These are phyloP conservation scores for Thalassiosira sp. DNA, from an alignment of 352 stramenopile species.

Conservation along the genomic window DNA sequence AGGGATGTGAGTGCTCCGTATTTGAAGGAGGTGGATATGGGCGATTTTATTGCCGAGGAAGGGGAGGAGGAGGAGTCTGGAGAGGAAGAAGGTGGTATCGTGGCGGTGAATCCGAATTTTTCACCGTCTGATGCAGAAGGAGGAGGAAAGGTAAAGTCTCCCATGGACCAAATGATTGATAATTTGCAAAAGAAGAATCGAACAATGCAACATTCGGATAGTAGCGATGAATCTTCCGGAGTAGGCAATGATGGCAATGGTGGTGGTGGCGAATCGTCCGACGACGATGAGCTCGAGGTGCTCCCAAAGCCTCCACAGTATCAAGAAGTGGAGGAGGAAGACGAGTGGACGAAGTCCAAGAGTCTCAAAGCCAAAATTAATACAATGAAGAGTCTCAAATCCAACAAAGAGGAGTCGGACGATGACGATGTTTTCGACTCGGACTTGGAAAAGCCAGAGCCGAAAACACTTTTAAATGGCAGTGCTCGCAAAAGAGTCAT, in stretches of 20 bases:
- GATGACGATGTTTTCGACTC: slow-evolving; percentile 25
- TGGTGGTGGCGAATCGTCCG: background rate
- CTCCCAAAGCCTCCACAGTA: slow-evolving; percentile 43
- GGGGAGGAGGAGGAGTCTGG: slow-evolving; percentile 14
- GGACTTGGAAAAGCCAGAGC: slow-evolving; percentile 1
- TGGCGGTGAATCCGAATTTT: slow-evolving; percentile 44
- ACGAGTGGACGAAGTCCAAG: slow-evolving; percentile 64
- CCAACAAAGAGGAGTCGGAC: slow-evolving; percentile 18
- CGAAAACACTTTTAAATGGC: slow-evolving; percentile 8
- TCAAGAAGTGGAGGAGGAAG: slow-evolving; percentile 56
- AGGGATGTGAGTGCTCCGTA: slow-evolving; percentile 62
- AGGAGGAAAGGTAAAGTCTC: slow-evolving; percentile 25
- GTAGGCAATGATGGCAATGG: background rate
- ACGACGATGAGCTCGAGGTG: slow-evolving; percentile 36
- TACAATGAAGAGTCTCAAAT: background rate
- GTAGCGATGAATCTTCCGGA: slow-evolving; percentile 12
- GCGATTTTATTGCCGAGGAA: slow-evolving; percentile 43
- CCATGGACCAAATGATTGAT: slow-evolving; percentile 37
- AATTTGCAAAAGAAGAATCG: slow-evolving; percentile 31
- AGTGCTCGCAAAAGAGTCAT: slow-evolving; percentile 17
- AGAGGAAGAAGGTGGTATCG: slow-evolving; percentile 9
- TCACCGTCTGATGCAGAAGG: slow-evolving; percentile 14
- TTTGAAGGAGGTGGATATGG: slow-evolving; percentile 34
- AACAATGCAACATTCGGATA: background rate
- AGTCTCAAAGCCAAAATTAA: slow-evolving; percentile 12